Evolutionary conservation across 495 filamentous ascomycete species (phyloP).

Genomic region (Niebla homalea): DNA sequence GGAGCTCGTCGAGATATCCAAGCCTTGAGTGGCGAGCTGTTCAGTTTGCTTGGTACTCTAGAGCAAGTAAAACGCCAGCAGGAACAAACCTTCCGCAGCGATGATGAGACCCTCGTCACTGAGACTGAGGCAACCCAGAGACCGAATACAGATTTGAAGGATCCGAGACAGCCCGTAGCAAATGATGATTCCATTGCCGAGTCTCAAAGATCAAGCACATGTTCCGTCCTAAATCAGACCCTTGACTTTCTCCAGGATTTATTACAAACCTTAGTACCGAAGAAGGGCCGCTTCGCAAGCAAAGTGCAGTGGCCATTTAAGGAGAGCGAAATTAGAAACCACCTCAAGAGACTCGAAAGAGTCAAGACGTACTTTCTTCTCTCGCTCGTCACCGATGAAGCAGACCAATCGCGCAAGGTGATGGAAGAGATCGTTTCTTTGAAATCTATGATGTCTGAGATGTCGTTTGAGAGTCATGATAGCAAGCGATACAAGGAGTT

Average conservation of each 20-base stretch:
- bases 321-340: neutral
- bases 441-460: constrained; percentile 1
- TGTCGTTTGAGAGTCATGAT: neutral
- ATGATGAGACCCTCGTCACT: no score
- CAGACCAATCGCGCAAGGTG: constrained; percentile 4
- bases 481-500: neutral
- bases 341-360: constrained; percentile 5
- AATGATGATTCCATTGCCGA: neutral
- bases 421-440: constrained; percentile 2
- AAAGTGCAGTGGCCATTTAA: constrained; percentile 5
- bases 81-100: neutral
- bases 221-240: neutral
- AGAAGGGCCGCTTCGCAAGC: neutral
- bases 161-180: neutral
- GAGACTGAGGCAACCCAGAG: no score
- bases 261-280: neutral
- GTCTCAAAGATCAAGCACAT: neutral
- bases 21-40: constrained; percentile 5
- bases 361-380: constrained; percentile 8
- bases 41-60: constrained; percentile 2
- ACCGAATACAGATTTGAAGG: no score
- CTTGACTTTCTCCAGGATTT: constrained; percentile 1
- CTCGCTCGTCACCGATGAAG: constrained; percentile 2
- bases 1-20: constrained; percentile 6
- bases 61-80: constrained; percentile 6